phyloP scores from a whole-genome alignment of 177 flowering plant species.

The Tripterygium wilfordii region DNA sequence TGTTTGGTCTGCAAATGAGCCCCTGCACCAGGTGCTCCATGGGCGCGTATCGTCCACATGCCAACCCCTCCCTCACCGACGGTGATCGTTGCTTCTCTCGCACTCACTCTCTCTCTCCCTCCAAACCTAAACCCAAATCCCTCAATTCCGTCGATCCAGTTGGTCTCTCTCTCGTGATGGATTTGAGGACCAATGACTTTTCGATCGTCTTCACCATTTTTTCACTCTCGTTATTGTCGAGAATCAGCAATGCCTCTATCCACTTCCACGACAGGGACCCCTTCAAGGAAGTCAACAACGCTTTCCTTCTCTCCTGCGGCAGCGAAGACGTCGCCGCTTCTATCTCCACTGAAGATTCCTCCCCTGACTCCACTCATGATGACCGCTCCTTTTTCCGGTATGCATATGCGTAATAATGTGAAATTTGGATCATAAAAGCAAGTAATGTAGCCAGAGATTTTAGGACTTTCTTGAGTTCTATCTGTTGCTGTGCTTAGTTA shows the following conservation, averaged over 20 bases:
- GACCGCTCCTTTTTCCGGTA: constrained; percentile 61
- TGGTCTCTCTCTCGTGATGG: constrained; percentile 2
- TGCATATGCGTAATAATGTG: no score
- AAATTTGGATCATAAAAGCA: no score
- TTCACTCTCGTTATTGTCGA: constrained; percentile 10
- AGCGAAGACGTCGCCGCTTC: constrained; percentile 76
- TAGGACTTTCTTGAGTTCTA: not conserved
- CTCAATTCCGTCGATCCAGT: not conserved
- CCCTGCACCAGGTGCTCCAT: no score
- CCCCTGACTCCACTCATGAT: constrained; percentile 10
- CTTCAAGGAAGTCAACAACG: constrained; percentile 72
- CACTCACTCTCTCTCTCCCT: constrained; percentile 1
- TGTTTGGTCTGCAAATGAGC: no score
- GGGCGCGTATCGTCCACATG: no score
- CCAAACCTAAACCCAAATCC: not conserved
- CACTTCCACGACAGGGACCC: constrained; percentile 53
- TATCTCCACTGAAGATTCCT: constrained; percentile 3
- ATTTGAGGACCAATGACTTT: constrained; percentile 14
- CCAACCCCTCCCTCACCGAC: no score
- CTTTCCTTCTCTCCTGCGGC: constrained; percentile 83
- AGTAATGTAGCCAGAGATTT: not conserved
- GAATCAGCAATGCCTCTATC: constrained; percentile 44
- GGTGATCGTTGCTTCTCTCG: constrained; percentile 1
- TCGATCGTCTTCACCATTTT: not conserved
- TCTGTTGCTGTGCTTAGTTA: no score